Conservation (phyloP, 2,329 filamentous ascomycete species). For the Colletotrichum sp. region DNA sequence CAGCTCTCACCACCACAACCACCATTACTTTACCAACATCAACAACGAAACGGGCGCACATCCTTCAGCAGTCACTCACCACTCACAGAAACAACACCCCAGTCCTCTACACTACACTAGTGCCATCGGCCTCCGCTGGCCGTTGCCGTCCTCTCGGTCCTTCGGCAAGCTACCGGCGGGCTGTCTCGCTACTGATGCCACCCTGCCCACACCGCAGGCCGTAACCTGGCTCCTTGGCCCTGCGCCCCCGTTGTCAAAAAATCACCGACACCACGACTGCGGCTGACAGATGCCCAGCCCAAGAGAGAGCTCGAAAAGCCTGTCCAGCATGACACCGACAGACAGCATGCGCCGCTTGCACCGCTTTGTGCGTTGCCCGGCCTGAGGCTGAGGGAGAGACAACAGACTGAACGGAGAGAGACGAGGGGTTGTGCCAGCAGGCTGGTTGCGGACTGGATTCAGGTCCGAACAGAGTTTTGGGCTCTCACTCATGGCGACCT, state of each 20-base stretch:
- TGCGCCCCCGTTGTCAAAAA: constrained; percentile 5
- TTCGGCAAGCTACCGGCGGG: background rate
- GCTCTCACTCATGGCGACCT: background rate
- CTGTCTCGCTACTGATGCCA: background rate
- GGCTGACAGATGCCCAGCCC: background rate
- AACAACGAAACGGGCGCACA: background rate
- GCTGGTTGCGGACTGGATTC: background rate
- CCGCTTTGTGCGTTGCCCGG: background rate
- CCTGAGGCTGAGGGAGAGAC: background rate
- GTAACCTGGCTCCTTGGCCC: background rate
- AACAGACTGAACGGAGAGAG: background rate
- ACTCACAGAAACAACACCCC: background rate
- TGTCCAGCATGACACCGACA: background rate
- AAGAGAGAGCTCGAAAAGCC: background rate
- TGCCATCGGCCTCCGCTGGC: background rate
- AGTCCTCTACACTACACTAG: background rate
- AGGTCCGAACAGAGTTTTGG: background rate
- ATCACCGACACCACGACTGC: background rate
- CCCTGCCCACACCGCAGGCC: background rate
- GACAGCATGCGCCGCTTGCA: background rate
- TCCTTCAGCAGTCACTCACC: background rate
- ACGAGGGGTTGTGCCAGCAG: background rate
- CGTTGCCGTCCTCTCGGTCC: background rate
- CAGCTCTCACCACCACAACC: background rate
- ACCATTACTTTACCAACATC: background rate